These are phyloP conservation scores for Mycosarcoma maydis DNA, from an alignment of 1,284 basidiomycete species.

Conservation along the genomic window DNA sequence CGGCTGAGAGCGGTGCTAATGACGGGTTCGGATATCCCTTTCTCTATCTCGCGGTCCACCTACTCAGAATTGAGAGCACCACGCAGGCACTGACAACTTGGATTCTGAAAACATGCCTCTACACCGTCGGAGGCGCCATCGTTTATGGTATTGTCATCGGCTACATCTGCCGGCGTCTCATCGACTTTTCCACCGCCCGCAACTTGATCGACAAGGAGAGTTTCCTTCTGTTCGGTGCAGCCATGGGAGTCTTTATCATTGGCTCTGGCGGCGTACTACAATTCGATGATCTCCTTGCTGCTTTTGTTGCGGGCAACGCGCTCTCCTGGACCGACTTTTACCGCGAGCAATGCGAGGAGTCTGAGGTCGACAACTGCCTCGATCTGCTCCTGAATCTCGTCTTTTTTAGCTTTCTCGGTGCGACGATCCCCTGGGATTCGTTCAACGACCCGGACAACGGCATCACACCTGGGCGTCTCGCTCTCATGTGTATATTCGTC, in stretches of 20 bases:
- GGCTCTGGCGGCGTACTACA: slow-evolving; percentile 50
- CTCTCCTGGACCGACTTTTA: slow-evolving; percentile 62
- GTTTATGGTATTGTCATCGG: slow-evolving; percentile 52
- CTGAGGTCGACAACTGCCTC: slow-evolving; percentile 59
- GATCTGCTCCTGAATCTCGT: slow-evolving; percentile 57
- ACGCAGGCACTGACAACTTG: slow-evolving; percentile 41
- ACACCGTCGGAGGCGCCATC: slow-evolving; percentile 41
- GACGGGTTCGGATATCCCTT: slow-evolving; percentile 59
- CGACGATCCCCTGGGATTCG: slow-evolving; percentile 53
- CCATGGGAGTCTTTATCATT: slow-evolving; percentile 55
- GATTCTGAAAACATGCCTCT: slow-evolving; percentile 49
- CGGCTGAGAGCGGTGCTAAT: slow-evolving; percentile 59
- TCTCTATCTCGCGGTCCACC: slow-evolving; percentile 53
- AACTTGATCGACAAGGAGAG: slow-evolving; percentile 59
- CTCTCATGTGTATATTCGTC: slow-evolving; percentile 68
- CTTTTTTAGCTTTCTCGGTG: slow-evolving; percentile 68
- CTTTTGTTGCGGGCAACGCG: slow-evolving; percentile 57
- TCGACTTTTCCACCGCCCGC: slow-evolving; percentile 52
- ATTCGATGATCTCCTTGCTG: slow-evolving; percentile 58
- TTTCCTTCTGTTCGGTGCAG: slow-evolving; percentile 55
- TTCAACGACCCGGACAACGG: slow-evolving; percentile 60
- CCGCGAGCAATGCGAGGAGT: slow-evolving; percentile 59
- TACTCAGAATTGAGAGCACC: slow-evolving; percentile 43
- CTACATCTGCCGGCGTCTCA: slow-evolving; percentile 37
- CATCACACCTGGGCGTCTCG: slow-evolving; percentile 65